Evolutionary conservation across 2,329 filamentous ascomycete genomes (phyloP), one percentile per base, ranked within the genome.

Genomic region (Scortechinia acanthostroma): DNA sequence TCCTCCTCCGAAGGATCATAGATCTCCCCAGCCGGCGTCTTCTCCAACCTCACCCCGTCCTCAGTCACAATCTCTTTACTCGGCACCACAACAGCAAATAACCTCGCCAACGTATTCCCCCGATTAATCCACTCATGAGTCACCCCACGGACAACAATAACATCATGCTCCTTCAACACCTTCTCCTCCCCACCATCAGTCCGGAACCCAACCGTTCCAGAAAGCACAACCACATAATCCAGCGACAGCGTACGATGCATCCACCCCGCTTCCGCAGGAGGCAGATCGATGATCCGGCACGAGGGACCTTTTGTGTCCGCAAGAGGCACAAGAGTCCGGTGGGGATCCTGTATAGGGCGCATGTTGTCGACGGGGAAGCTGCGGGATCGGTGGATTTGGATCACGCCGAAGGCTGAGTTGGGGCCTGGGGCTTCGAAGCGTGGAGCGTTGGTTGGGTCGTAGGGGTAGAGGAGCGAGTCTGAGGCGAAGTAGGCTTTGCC

Each of bases 301-400:
- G 25, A 30, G 10, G 25, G 25, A 10, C 25, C 25, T n/a, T 30
- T 30, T 10, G 25, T 30, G 25, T 30, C 25, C n/a, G 25, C 25
- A 30, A 30, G 25, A 30, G 25, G 25, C 10, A 30, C 25, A 10
- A 30, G n/a, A 10, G 25, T 30, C 25, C n/a, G 10, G n/a, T 30
- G 25, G n/a, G 25, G 25, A 10, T 30, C 25, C 25, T 10, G n/a
- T 10, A 56, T 45, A 2, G 44, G 22, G 13, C 47, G 53, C 47
- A 50, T 51, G 33, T 57, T 55, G 28, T 57, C 49, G 2, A 47
- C 55, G 3, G 54, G 55, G 17, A 54, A 57, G 4, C 50, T 44
- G 20, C 52, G 53, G n/a, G 52, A 55, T 4, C 53, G 52, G 43
- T 57, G 54, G 40, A 57, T 55, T 42, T 57, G 52, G 22, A 57